A percentile compares a stretch with the other conserved stretches of the same genome.
phyloP scores from a whole-genome alignment of 495 filamentous ascomycete genomes.

The Neurospora sp. region DNA sequence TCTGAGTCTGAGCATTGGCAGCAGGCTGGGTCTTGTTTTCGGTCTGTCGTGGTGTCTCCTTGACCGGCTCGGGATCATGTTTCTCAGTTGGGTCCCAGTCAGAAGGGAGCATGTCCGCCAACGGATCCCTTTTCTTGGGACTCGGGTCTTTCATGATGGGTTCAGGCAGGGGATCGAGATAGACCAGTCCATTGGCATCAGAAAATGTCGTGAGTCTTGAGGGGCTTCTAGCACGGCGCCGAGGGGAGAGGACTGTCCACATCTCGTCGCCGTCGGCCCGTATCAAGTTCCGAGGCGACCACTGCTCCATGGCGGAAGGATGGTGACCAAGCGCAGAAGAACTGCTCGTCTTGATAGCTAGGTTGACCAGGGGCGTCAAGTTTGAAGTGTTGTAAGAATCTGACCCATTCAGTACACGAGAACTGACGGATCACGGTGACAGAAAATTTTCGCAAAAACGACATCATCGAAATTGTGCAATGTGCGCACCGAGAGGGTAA shows the following conservation, averaged over 20 bases:
- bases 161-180: background rate
- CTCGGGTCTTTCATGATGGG: background rate
- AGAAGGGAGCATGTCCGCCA: slow-evolving; percentile 1
- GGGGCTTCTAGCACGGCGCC: background rate
- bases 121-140: background rate
- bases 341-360: background rate
- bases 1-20: background rate
- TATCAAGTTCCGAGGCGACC: background rate
- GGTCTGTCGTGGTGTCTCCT: background rate
- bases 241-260: background rate
- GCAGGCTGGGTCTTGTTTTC: background rate
- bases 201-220: background rate
- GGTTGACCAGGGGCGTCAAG: background rate
- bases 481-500: background rate
- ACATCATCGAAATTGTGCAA: background rate
- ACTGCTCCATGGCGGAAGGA: background rate
- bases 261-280: background rate
- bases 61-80: background rate
- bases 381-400: background rate
- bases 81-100: background rate
- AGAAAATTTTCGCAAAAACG: background rate
- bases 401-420: background rate
- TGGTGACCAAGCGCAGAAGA: background rate
- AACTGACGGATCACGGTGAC: background rate
- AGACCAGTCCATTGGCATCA: background rate